Base-by-base conservation (phyloP, 805 yeast species). In the Clavispora phyllophila region DNA sequence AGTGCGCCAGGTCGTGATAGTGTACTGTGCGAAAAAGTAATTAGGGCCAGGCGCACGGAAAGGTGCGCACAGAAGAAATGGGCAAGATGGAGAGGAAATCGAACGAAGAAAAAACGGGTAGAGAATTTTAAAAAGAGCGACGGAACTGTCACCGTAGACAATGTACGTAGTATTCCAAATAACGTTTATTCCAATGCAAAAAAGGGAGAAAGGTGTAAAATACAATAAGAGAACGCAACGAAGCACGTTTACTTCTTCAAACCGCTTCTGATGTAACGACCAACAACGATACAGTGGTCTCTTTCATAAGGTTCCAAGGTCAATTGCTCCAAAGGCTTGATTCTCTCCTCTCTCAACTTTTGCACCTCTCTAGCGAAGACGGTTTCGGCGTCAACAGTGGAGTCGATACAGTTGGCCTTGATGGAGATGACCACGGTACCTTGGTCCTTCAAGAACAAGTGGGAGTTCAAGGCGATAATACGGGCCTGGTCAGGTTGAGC, bases 401-500 rank as follows among this genome's bases (percentile, higher is more conserved):
- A 93, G 75, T 93, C 99, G 69, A 93, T 93, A 88, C 99, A 93
- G 89, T 93, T 93, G 61, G 99, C 99, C 82, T 93, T 93, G 74
- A 93, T 93, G 61, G 98, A 91, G 64, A 93, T 93, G 53, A 93
- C 93, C 55, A 93, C 99, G 66, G 96, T 96, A 73, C 99, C 99
- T 72, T 84, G 89, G 71, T 93, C 97, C 73, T 93, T 93, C 67
- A 93, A 80, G 85, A 93, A 93, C 80, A 91, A 78, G 72, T 93
- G 99, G 45, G 98, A 84, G 81, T 93, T 93, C 67, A 93, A 82
- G 41, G 98, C 99, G 68, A 93, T 91, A 66, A 93, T 93, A 85
- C 99, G 95, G 58, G 99, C 99, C 78, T 93, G 99, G 75, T 93
- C 99, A 35, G 99, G 99, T 78, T 93, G 99, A 55, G 99, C 99